Base-by-base conservation (phyloP, 2,329 filamentous ascomycete genomes). In the Phialemoniopsis sp. region DNA sequence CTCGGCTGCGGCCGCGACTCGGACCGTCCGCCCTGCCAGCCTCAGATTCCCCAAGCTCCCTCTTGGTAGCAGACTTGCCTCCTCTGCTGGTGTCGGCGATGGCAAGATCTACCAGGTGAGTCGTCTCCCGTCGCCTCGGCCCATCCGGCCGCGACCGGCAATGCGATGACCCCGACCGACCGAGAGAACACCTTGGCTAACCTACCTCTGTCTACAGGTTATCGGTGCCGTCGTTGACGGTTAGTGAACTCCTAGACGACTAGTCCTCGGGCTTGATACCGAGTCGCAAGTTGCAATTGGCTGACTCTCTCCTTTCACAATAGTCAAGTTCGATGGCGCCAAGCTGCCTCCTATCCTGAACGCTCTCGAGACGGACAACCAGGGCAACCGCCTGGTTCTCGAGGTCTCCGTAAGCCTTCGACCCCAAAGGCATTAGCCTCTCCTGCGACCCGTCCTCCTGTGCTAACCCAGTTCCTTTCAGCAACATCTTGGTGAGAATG, bases 401-500 rank as follows among this genome's bases (percentile, higher is more conserved):
- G 93, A 98, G 80, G 93, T 97, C 67, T 77, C 93, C 62, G 90
- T 96, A 95, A 53, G 76, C 58, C 40, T 21, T 29, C 31, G 38
- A 40, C 38, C 32, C 41, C 26, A 9, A 40, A 32, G n/a, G n/a
- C n/a, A n/a, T n/a, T n/a, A n/a, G n/a, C n/a, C n/a, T n/a, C n/a
- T n/a, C n/a, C n/a, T 15, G 19, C 16, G 16, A n/a, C 37, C 33
- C 28, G 34, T 30, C 18, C n/a, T n/a, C n/a, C 16, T 44, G 34
- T 38, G 46, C 59, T 76, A 53, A 78, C 65, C 10, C 8, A 14
- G 53, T 49, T 34, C 19, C 30, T 46, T 37, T 54, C 59, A 96
- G 89, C 93, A 98, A 96, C 93, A 97, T 83, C 76, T 98, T 72
- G 93, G 93, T 77, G 88, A 98, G 80, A 95, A 89, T 79, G 88